phyloP scores from a whole-genome alignment of 2,329 filamentous ascomycete genomes.

The Camptophora hylomeconis region DNA sequence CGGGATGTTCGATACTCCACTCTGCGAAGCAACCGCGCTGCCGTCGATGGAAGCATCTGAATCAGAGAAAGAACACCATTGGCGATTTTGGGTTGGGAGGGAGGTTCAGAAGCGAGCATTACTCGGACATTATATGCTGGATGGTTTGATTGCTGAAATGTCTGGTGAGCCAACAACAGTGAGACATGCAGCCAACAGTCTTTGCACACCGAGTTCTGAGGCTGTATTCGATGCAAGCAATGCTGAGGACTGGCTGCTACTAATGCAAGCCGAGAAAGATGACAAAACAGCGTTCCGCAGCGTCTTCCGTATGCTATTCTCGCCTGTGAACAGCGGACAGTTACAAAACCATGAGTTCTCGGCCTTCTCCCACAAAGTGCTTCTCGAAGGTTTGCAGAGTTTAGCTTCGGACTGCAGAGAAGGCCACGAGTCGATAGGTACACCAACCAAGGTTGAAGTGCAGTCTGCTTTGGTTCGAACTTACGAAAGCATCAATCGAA shows the following conservation, averaged over 20 bases:
- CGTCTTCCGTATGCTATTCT: slow-evolving; percentile 29
- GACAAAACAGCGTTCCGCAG: slow-evolving; percentile 26
- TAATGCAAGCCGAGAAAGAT: slow-evolving; percentile 19
- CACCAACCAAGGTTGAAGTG: slow-evolving; percentile 27
- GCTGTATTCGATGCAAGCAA: slow-evolving; percentile 27
- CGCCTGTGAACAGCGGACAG: too few relatives aligned
- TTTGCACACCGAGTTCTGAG: slow-evolving; percentile 29
- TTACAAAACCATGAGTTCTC: too few relatives aligned
- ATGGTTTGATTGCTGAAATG: slow-evolving; percentile 33
- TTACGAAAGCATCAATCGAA: slow-evolving; percentile 26
- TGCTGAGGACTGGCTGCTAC: slow-evolving; percentile 32
- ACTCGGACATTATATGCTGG: slow-evolving; percentile 32
- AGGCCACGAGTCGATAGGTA: slow-evolving; percentile 26
- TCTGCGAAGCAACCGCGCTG: slow-evolving; percentile 22
- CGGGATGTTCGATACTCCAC: slow-evolving; percentile 28
- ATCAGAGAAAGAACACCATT: slow-evolving; percentile 27
- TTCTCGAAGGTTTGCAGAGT: slow-evolving; percentile 33
- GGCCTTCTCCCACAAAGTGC: slow-evolving; percentile 28
- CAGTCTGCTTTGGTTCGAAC: slow-evolving; percentile 27
- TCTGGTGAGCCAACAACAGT: slow-evolving; percentile 29
- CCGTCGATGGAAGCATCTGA: slow-evolving; percentile 22
- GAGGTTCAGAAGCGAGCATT: slow-evolving; percentile 33
- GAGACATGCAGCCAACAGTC: slow-evolving; percentile 30
- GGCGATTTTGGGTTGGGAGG: slow-evolving; percentile 30
- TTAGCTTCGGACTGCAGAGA: slow-evolving; percentile 29